Evolutionary conservation across 176 grass and related monocot species (phyloP).

Genomic region (Oryza brachyantha): DNA sequence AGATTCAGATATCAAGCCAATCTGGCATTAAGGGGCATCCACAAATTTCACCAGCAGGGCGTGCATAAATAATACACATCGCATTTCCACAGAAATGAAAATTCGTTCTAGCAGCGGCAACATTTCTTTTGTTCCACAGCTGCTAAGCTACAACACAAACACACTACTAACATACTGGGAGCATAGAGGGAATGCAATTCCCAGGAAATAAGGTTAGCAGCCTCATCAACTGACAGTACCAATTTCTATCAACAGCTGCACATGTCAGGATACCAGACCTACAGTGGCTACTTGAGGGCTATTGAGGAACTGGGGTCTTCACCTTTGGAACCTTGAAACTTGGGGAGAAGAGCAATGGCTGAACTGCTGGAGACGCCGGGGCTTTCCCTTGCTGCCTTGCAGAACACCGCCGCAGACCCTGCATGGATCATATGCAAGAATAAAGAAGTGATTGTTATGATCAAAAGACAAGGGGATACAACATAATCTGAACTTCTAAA

Average conservation of each 20-base stretch:
- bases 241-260: slow-evolving; percentile 19
- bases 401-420: slow-evolving; percentile 31
- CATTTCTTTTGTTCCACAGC: neutral
- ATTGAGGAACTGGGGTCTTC: slow-evolving; percentile 20
- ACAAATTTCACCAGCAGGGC: neutral
- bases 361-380: neutral
- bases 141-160: neutral
- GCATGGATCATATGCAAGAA: neutral
- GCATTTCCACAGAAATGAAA: neutral
- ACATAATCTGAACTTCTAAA: neutral
- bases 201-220: neutral
- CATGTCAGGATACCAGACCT: slow-evolving; percentile 8
- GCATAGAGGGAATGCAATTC: neutral
- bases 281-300: neutral
- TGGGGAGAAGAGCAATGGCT: slow-evolving; percentile 47
- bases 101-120: too few species aligned
- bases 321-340: slow-evolving; percentile 58
- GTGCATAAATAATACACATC: neutral
- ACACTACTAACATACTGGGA: neutral
- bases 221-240: neutral
- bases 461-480: neutral
- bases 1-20: neutral
- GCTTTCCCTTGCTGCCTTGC: slow-evolving; percentile 15
- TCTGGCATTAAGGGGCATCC: neutral
- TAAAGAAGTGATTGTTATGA: neutral